A percentile compares a stretch with the other conserved stretches of the same genome.
Conservation (phyloP, 2,329 filamentous ascomycete genomes). For the Diaporthe humulicola region DNA sequence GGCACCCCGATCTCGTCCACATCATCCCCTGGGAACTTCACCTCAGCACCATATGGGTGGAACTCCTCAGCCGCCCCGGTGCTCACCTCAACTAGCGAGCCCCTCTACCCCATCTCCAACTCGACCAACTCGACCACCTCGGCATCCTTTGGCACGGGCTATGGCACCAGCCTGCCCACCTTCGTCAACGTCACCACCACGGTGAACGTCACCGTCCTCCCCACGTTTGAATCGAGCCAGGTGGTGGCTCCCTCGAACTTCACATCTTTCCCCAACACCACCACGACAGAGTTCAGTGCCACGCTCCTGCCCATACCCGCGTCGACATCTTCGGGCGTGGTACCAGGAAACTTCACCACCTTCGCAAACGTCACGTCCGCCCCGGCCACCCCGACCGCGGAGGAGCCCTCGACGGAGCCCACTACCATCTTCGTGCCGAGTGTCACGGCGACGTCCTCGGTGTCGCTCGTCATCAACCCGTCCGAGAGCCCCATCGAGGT, state of each 20-base stretch:
- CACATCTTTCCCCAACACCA: slow-evolving; percentile 9
- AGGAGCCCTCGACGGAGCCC: neutral
- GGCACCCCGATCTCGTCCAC: neutral
- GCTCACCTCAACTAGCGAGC: neutral
- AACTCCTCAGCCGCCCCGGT: neutral
- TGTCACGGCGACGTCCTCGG: neutral
- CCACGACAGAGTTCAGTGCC: neutral
- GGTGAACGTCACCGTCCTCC: neutral
- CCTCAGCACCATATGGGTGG: slow-evolving; percentile 4
- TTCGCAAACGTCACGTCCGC: neutral
- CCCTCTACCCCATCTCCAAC: slow-evolving; percentile 13
- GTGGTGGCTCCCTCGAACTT: slow-evolving; percentile 6
- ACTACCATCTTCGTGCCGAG: neutral
- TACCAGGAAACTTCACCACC: neutral
- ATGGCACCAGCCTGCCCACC: neutral
- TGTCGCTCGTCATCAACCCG: slow-evolving; percentile 49
- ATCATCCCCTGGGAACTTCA: slow-evolving; percentile 2
- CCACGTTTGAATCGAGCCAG: neutral
- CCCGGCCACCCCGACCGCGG: neutral
- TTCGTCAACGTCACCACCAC: neutral
- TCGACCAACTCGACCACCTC: slow-evolving; percentile 16
- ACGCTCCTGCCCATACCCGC: neutral
- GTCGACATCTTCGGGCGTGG: neutral
- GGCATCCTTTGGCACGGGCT: neutral
- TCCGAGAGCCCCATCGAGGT: slow-evolving; percentile 49